phyloP scores from a whole-genome alignment of 768 basidiomycete genomes.

The Phlebiopsis flavidoalba region DNA sequence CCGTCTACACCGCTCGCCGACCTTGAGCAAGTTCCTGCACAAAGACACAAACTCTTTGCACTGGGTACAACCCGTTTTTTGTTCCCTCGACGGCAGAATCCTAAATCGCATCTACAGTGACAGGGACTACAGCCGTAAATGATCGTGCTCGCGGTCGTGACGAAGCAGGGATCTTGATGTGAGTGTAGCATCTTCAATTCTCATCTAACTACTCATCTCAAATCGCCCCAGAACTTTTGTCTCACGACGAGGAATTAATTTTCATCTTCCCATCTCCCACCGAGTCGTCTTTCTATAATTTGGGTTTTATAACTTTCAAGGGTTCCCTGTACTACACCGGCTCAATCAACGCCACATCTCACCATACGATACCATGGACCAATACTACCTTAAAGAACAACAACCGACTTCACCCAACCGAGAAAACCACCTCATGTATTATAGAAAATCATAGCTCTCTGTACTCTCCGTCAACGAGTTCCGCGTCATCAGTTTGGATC shows the following conservation, averaged over 20 bases:
- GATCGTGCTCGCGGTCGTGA: conserved; percentile 80
- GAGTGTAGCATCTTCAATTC: neutral
- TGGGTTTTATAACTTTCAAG: too few species aligned
- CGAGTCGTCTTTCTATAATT: too few species aligned
- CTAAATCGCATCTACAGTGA: conserved; percentile 45
- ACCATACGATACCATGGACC: neutral
- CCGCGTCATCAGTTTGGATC: too few species aligned
- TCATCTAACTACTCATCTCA: conserved; percentile 1
- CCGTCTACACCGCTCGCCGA: conserved; percentile 72
- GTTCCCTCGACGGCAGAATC: neutral
- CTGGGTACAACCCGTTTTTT: conserved; percentile 45
- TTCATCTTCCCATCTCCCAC: neutral
- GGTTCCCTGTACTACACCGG: neutral
- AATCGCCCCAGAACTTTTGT: conserved; percentile 25
- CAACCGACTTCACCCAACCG: too few species aligned
- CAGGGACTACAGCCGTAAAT: conserved; percentile 76
- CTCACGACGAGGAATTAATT: conserved; percentile 27
- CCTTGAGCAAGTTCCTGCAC: conserved; percentile 74
- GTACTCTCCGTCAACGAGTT: too few species aligned
- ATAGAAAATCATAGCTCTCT: too few species aligned
- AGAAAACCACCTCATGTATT: too few species aligned
- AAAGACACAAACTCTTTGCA: conserved; percentile 71
- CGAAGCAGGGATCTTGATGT: conserved; percentile 67
- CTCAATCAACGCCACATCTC: neutral
- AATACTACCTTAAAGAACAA: too few species aligned